A percentile compares a stretch with the other conserved stretches of the same genome.
phyloP scores from a whole-genome alignment of 805 yeast genomes.

The Metschnikowia hibisci region DNA sequence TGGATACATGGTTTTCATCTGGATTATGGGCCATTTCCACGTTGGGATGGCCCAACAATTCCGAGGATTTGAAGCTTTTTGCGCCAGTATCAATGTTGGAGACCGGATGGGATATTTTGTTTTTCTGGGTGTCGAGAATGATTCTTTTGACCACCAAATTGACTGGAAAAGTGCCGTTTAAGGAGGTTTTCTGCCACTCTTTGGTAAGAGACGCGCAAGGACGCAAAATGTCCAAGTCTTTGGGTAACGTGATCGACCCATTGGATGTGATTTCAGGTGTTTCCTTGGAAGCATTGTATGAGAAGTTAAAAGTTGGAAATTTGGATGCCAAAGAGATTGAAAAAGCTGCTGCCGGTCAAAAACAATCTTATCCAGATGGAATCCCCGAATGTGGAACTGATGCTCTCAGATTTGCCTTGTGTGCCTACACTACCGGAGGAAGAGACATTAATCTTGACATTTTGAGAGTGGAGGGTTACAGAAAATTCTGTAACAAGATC shows the following conservation, averaged over 20 bases:
- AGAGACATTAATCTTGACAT: constrained; percentile 96
- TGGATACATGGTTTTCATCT: constrained; percentile 98
- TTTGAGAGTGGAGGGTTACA: constrained; percentile 95
- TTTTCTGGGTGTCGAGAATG: constrained; percentile 99
- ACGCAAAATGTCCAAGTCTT: constrained; percentile 96
- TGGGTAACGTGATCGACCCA: constrained; percentile 97
- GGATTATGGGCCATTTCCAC: constrained; percentile 98
- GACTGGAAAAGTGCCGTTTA: constrained; percentile 89
- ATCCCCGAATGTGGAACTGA: constrained; percentile 99
- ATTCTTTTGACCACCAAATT: constrained; percentile 84
- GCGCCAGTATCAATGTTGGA: constrained; percentile 92
- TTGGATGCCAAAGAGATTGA: constrained; percentile 84
- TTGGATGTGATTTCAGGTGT: constrained; percentile 91
- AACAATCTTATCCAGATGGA: constrained; percentile 88
- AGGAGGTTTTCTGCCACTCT: constrained; percentile 96
- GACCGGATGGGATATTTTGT: constrained; percentile 98
- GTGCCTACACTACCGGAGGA: constrained; percentile 98
- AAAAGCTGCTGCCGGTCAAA: constrained; percentile 86
- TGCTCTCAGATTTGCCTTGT: constrained; percentile 94
- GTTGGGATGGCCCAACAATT: constrained; percentile 87
- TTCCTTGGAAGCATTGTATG: constrained; percentile 71
- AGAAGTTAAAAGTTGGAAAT: constrained; percentile 74
- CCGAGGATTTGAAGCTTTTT: constrained; percentile 70
- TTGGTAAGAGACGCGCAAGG: constrained; percentile 99
- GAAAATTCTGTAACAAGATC: constrained; percentile 99